These are phyloP conservation scores for Colletotrichum musae DNA, from an alignment of 2,329 filamentous ascomycete genomes.

Conservation along the genomic window DNA sequence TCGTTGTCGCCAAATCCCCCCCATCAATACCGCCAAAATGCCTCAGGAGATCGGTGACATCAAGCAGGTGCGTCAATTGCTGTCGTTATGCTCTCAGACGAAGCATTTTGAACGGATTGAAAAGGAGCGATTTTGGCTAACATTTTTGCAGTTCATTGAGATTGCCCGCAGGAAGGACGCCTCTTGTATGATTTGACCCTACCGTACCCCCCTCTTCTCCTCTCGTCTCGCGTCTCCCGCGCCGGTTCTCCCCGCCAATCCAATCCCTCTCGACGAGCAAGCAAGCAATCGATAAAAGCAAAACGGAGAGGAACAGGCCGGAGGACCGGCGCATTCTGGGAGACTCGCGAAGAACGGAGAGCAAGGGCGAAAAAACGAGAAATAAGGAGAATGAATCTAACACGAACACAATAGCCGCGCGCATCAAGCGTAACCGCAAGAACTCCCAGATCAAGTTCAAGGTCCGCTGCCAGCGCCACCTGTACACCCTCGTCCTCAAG, in stretches of 20 bases:
- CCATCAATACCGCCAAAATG: conserved; percentile 79
- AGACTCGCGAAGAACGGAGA: conserved; percentile 16
- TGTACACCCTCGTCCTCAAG: conserved; percentile 99
- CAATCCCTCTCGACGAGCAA: not conserved
- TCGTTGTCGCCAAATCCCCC: conserved; percentile 39
- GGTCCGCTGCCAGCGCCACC: conserved; percentile 96
- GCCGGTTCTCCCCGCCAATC: too few species aligned
- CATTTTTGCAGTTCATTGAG: conserved; percentile 89
- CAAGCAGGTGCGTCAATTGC: conserved; percentile 76
- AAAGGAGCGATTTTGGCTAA: conserved; percentile 44
- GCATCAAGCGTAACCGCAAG: conserved; percentile 97
- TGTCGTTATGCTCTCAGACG: not conserved
- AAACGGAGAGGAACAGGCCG: not conserved
- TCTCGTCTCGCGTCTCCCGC: too few species aligned
- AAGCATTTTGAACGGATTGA: not conserved
- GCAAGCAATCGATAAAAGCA: not conserved
- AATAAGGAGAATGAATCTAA: conserved; percentile 45
- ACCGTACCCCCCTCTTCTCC: not conserved
- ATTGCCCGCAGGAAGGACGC: conserved; percentile 99
- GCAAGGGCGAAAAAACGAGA: not conserved
- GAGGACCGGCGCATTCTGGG: not conserved
- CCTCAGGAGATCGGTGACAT: conserved; percentile 98
- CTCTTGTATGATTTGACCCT: conserved; percentile 79
- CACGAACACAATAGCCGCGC: conserved; percentile 73
- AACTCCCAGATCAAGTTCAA: conserved; percentile 99